Evolutionary conservation across 2,329 filamentous ascomycete species (phyloP).

Genomic region (Fusarium sublunatum): DNA sequence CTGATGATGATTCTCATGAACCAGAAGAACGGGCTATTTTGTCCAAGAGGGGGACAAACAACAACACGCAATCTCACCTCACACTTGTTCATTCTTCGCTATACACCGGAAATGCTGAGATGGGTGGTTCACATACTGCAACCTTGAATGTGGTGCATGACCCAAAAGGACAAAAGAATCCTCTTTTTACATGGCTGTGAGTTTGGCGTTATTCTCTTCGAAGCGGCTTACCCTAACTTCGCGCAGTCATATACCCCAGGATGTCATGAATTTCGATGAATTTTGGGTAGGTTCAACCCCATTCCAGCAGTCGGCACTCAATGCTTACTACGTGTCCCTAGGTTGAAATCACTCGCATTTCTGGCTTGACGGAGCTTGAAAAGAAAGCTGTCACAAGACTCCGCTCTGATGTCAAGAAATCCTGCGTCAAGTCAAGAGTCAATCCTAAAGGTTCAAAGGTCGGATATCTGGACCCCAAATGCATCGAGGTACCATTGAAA

Average conservation of each 20-base stretch:
- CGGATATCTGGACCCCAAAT: conserved; percentile 56
- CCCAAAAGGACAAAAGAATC: conserved; percentile 45
- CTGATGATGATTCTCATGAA: conserved; percentile 47
- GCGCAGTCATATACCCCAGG: conserved; percentile 53
- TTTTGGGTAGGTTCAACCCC: conserved; percentile 50
- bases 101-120: conserved; percentile 54
- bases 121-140: conserved; percentile 51
- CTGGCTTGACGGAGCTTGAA: conserved; percentile 50
- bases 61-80: conserved; percentile 27
- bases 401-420: conserved; percentile 53
- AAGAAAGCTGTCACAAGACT: conserved; percentile 52
- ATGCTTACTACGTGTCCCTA: conserved; percentile 20
- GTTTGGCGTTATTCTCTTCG: neutral
- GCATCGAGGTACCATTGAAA: conserved; percentile 52
- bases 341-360: conserved; percentile 51
- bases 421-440: conserved; percentile 52
- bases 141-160: conserved; percentile 53
- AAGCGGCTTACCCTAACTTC: conserved; percentile 26
- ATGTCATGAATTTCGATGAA: conserved; percentile 57
- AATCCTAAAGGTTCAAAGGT: conserved; percentile 54
- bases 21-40: conserved; percentile 38
- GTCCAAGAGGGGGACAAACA: conserved; percentile 26
- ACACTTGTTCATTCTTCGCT: conserved; percentile 49
- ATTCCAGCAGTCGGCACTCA: neutral
- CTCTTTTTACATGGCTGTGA: conserved; percentile 58